A percentile compares a stretch with the other conserved stretches of the same genome.
Evolutionary conservation across 805 yeast genomes (phyloP).

Genomic region (Schwanniomyces pseudopolymorphus): DNA sequence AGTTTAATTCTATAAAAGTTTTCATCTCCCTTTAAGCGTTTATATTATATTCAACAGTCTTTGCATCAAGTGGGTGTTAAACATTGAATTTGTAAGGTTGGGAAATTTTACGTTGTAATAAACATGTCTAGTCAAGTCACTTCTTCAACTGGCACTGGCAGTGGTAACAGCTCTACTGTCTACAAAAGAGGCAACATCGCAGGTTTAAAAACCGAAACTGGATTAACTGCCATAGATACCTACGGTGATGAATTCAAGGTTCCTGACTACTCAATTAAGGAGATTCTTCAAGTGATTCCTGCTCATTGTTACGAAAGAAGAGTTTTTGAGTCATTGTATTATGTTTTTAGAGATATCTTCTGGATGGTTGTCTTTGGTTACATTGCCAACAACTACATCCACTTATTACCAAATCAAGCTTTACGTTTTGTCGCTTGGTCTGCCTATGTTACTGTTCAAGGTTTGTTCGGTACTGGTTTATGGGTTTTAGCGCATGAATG

Average conservation of each 20-base stretch:
- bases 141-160: neutral
- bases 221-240: conserved; percentile 53
- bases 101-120: neutral
- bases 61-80: neutral
- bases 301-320: conserved; percentile 70
- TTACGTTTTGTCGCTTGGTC: conserved; percentile 61
- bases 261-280: conserved; percentile 77
- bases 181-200: conserved; percentile 43
- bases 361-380: conserved; percentile 50
- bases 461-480: conserved; percentile 71
- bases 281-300: conserved; percentile 71
- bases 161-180: conserved; percentile 2
- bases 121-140: conserved; percentile 8
- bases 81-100: neutral
- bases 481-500: conserved; percentile 93
- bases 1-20: neutral
- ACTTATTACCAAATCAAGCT: conserved; percentile 39
- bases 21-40: neutral
- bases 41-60: neutral
- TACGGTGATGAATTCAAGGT: conserved; percentile 66
- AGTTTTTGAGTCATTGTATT: conserved; percentile 52
- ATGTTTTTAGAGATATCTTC: conserved; percentile 66
- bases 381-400: conserved; percentile 55
- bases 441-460: conserved; percentile 52
- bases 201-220: conserved; percentile 27